phyloP scores from a whole-genome alignment of 441 rosid species.

The Pelargonium australe region DNA sequence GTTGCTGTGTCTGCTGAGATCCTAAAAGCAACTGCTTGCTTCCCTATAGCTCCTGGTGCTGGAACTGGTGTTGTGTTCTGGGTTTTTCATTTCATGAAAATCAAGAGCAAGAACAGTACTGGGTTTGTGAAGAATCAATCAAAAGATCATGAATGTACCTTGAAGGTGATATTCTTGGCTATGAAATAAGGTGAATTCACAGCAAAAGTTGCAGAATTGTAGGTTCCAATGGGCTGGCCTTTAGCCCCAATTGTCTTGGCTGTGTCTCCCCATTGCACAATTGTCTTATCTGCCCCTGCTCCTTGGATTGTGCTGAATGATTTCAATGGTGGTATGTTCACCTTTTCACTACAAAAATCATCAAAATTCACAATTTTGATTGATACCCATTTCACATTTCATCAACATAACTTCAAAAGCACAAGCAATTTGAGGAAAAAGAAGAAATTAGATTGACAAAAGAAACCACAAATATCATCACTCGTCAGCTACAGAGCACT shows the following conservation, averaged over 20 bases:
- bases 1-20: slow-evolving; percentile 88
- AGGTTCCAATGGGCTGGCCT: slow-evolving; percentile 76
- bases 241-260: slow-evolving; percentile 72
- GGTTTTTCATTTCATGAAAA: background rate
- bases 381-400: slow-evolving; percentile 13
- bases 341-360: slow-evolving; percentile 62
- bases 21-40: slow-evolving; percentile 90
- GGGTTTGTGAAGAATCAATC: no score
- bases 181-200: slow-evolving; percentile 83
- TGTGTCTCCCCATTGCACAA: slow-evolving; percentile 92
- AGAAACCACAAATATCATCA: background rate
- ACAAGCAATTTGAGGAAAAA: background rate
- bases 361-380: background rate
- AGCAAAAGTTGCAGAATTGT: slow-evolving; percentile 77
- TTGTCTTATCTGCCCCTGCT: slow-evolving; percentile 84
- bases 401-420: background rate
- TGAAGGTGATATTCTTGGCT: slow-evolving; percentile 90
- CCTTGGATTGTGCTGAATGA: slow-evolving; percentile 84
- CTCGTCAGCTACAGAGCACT: background rate
- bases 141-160: slow-evolving; percentile 32
- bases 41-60: slow-evolving; percentile 73
- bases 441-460: background rate
- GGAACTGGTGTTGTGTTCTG: slow-evolving; percentile 93
- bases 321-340: slow-evolving; percentile 70
- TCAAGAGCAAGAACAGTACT: background rate